Evolutionary conservation across 208 protist genomes (phyloP), one percentile per base, ranked within the genome.

Genomic region (Acanthamoeba royreba): DNA sequence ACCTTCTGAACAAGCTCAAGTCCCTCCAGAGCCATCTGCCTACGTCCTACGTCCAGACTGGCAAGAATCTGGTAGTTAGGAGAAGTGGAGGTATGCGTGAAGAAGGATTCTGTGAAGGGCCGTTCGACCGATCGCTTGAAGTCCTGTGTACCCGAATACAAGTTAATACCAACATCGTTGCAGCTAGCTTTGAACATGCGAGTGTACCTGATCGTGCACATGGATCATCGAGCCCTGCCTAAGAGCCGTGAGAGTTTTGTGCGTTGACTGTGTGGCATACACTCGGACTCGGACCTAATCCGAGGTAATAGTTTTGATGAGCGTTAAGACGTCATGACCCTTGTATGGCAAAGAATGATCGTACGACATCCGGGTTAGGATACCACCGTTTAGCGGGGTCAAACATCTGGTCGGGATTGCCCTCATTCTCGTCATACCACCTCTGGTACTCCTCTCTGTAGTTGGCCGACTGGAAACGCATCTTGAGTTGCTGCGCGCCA

Each of bases 41-140:
- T 43, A 28, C 92, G 69, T 7, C 92, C 92, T 1, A 94, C 47
- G 63, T 94, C 92, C 31, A 94, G 33, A 4, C 47, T 77, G 92
- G 92, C 92, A 72, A 94, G 92, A 38, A 94, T 94, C 53, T 94
- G 92, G 61, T 94, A 94, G 43, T 94, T 94, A 28, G 92, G 92
- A 11, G 92, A 94, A 11, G 92, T 94, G 31, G 92, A 94, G 19
- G 92, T 94, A 43, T 94, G 92, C 5, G 92, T 94, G 49, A 92
- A 94, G 47, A 87, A 94, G 31, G 77, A 63, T 53, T 94, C 92
- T 1, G 46, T 81, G 81, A 94, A 94, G 17, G 63, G 33, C 8
- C 55, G 69, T 45, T 89, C 69, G 28, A 93, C 90, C 43, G 55
- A 38, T 0, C 92, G 42, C 79, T 88, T 83, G 79, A 91, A 94